Evolutionary conservation across 306 rosid genomes (phyloP).

Genomic region (Citrullus colocynthis): DNA sequence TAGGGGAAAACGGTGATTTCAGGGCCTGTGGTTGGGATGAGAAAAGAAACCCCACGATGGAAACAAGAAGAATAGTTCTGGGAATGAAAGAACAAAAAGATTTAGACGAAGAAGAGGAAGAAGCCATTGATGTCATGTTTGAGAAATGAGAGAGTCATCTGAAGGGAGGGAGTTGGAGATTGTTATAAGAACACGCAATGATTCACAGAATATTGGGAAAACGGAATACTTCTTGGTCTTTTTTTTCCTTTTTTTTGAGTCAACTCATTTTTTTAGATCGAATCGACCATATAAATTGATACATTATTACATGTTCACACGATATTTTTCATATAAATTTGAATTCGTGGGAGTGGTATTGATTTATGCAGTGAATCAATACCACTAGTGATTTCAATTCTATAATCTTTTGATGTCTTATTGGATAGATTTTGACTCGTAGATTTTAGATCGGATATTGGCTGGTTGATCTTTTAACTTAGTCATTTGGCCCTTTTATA

Average conservation of each 20-base stretch:
- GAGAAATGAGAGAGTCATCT: background rate
- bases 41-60: background rate
- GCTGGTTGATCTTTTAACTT: no score
- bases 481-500: no score
- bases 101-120: background rate
- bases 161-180: background rate
- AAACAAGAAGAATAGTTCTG: background rate
- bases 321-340: no score
- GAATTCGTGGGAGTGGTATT: no score
- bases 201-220: background rate
- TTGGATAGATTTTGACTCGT: no score
- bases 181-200: background rate
- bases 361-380: no score
- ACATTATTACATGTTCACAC: no score
- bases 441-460: no score
- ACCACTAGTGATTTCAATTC: no score
- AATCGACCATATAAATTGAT: no score
- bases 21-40: background rate
- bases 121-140: background rate
- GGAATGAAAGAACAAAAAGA: background rate
- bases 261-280: background rate
- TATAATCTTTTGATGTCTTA: no score
- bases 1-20: constrained; percentile 43
- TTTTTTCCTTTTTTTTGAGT: background rate
- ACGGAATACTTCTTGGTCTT: background rate